Conservation (phyloP, 176 grass and related monocot species). For the Dactylis glomerata region DNA sequence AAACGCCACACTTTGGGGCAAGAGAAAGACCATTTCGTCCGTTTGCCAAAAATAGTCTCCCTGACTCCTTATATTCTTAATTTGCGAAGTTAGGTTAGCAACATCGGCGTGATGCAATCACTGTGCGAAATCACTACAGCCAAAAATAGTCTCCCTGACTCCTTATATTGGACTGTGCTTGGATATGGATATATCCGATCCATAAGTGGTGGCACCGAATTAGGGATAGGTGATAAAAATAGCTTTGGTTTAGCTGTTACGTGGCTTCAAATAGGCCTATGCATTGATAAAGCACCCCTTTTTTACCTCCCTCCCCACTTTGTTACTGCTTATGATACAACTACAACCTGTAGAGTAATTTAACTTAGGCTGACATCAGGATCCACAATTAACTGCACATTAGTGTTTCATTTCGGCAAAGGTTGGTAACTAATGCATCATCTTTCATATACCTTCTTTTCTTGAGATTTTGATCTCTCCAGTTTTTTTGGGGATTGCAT, state of each 20-base stretch:
- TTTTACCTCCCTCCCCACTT: conserved; percentile 19
- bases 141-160: neutral
- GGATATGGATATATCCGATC: conserved; percentile 22
- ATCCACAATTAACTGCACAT: conserved; percentile 17
- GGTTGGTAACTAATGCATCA: neutral
- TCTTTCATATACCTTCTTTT: neutral
- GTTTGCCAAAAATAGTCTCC: too few relatives aligned
- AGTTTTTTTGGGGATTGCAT: neutral
- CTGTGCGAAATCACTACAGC: neutral
- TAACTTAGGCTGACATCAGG: conserved; percentile 28
- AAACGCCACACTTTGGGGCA: neutral
- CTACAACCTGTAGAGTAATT: conserved; percentile 31
- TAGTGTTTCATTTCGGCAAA: conserved; percentile 4
- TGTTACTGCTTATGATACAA: conserved; percentile 17
- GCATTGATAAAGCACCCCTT: conserved; percentile 24
- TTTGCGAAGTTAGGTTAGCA: neutral
- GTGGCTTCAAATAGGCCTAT: conserved; percentile 30
- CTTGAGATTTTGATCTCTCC: neutral
- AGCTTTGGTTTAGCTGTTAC: neutral
- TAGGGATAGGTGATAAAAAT: conserved; percentile 36
- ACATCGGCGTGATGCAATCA: neutral
- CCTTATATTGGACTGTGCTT: conserved; percentile 3
- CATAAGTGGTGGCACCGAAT: conserved; percentile 9
- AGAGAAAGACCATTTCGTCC: neutral
- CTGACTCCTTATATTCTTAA: too few relatives aligned